Evolutionary conservation across 352 stramenopile species (phyloP).

Genomic region (Pythium periplocum): DNA sequence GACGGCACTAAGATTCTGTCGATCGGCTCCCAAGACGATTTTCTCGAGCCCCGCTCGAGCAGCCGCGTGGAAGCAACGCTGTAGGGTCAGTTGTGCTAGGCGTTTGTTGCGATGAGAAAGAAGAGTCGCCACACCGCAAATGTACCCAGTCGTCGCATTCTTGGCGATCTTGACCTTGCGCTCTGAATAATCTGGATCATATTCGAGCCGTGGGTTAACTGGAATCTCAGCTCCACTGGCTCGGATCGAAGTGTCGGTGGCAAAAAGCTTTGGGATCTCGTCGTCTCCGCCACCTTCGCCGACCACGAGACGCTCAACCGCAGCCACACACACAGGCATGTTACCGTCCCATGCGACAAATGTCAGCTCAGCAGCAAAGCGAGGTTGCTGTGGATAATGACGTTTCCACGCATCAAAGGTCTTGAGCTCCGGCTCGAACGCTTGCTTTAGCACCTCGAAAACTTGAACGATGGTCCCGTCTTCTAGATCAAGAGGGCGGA

Average conservation of each 20-base stretch:
- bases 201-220: neutral
- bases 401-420: conserved; percentile 13
- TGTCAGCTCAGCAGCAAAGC: conserved; percentile 14
- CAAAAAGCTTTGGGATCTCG: neutral
- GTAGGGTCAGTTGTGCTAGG: conserved; percentile 1
- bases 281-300: conserved; percentile 8
- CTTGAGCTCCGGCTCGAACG: too few relatives aligned
- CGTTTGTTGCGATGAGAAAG: conserved; percentile 4
- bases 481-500: too few relatives aligned
- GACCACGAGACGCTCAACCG: conserved; percentile 5
- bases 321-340: neutral
- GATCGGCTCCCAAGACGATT: conserved; percentile 9
- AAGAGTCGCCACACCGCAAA: conserved; percentile 7
- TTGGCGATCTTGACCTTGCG: conserved; percentile 1
- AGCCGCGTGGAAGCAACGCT: neutral
- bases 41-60: conserved; percentile 1
- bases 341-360: conserved; percentile 10
- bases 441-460: too few relatives aligned
- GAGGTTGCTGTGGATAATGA: conserved; percentile 13
- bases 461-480: too few relatives aligned
- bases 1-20: conserved; percentile 5
- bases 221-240: too few relatives aligned
- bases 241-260: neutral
- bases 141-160: conserved; percentile 4
- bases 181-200: conserved; percentile 3